Base-by-base conservation (phyloP, 257 asterid species). In the Marsdenia floribunda region DNA sequence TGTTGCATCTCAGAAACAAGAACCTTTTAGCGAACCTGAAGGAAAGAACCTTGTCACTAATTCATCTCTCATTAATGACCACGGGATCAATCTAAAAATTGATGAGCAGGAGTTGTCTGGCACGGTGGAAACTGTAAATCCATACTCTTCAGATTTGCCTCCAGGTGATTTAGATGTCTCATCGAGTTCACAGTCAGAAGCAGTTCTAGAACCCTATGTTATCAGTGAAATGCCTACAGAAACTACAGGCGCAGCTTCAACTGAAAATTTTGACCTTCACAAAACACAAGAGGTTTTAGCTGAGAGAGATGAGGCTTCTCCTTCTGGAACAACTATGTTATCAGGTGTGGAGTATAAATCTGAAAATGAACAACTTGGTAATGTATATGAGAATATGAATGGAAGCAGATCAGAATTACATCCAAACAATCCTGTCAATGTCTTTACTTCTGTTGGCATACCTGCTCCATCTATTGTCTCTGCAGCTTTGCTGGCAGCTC, bases 401-500 rank as follows among this genome's bases (percentile, higher is more conserved):
- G 84, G 76, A 79, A 75, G 74, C 81, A 77, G 77, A 85, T 68
- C 91, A 74, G 73, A 53, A 73, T 73, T 84, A 64, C 87, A 80
- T 81, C 83, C 86, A 73, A 75, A 73, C 29, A 84, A 71, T 83
- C 86, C 87, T 84, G 96, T 81, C 74, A 81, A 71, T 53, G 71
- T 74, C 77, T 90, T 89, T 85, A 80, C 90, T 75, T 85, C 93
- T 69, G 96, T 90, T 76, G 96, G 96, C 81, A 87, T 90, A 83
- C 99, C 99, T 80, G 99, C 99, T 83, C 98, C 98, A 67, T 87
- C 97, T 80, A 69, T 82, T 77, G 91, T 89, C 79, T 88, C 96
- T 83, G 88, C 90, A 79, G 86, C 96, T 83, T 85, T 89, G 80
- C 91, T 78, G 86, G 73, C 86, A 78, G 86, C 81, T 80, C 90